Evolutionary conservation across 148 eudicot species (phyloP), one percentile per base, ranked within the genome.

Genomic region (Silene latifolia): DNA sequence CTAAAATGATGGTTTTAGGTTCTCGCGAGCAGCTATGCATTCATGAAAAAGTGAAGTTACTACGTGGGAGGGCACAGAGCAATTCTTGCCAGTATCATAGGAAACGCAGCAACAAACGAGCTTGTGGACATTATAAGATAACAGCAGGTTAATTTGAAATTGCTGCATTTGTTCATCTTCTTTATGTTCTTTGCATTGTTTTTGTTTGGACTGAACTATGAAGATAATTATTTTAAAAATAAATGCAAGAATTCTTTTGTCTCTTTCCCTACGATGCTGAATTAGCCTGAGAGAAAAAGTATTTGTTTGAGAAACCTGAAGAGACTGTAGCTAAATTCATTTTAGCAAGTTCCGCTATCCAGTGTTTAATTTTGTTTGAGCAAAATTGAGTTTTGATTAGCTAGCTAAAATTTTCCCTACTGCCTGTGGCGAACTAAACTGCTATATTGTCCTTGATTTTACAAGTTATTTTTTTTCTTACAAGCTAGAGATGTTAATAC

Each of bases 11-110:
- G 57, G 87, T 90, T n/a, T 77, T 95, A 80, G 99, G 99, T 80
- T 95, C 99, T 75, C 93, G 99, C 23, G 99, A 95, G 83, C 99
- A 95, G 67, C 78, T 92, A 72, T 95, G 99, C 89, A 95, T 95
- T 77, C 97, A 95, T 68, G 92, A 92, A 14, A 85, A 85, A 72
- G 97, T 95, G 73, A 86, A 91, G 76, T 82, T 81, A 76, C 97
- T 92, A 67, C 88, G 74, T 63, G 99, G 99, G 71, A 90, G 82
- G 82, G 84, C 91, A 81, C 99, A 95, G 68, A 92, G 89, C 69
- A 90, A 95, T 82, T 96, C 97, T 64, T 95, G 99, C 81, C 91
- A 83, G 20, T 82, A 84, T 73, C 87, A 88, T 29, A 86, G 97
- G 25, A 92, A 83, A 80, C 87, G 85, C 74, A 85, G 83, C 35